Conservation (phyloP, 2,329 filamentous ascomycete genomes). For the Hypocrella siamensis region DNA sequence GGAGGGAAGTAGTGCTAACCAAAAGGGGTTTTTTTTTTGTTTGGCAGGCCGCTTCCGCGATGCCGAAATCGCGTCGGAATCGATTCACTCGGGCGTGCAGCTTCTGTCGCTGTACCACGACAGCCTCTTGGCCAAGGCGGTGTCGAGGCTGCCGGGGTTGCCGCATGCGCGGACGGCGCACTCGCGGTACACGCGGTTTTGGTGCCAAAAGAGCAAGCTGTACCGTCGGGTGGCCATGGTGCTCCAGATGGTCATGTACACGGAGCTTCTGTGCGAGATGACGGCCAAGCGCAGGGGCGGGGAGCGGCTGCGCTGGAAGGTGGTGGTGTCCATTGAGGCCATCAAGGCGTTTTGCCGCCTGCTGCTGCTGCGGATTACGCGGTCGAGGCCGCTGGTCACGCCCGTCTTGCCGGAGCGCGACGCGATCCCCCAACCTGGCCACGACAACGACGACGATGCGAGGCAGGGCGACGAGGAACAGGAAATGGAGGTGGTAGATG, state of each 20-base stretch:
- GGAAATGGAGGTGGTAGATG: constrained; percentile 11
- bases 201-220: constrained; percentile 45
- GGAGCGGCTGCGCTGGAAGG: constrained; percentile 66
- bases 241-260: constrained; percentile 85
- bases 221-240: constrained; percentile 73
- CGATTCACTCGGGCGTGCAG: constrained; percentile 75
- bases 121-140: constrained; percentile 53
- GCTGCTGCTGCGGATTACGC: constrained; percentile 66
- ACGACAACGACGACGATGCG: constrained; percentile 23
- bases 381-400: constrained; percentile 65
- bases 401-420: constrained; percentile 80
- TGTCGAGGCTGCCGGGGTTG: constrained; percentile 41
- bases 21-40: not conserved
- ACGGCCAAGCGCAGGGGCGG: constrained; percentile 73
- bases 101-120: constrained; percentile 90
- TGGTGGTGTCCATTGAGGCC: constrained; percentile 70
- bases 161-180: constrained; percentile 39
- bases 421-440: constrained; percentile 38
- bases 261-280: constrained; percentile 96
- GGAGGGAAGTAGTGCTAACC: not conserved
- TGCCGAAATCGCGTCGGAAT: constrained; percentile 89
- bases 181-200: constrained; percentile 51
- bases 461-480: constrained; percentile 9
- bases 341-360: constrained; percentile 77
- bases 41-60: constrained; percentile 62